Conservation (phyloP, 805 yeast genomes). For the Yamadazyma tumulicola region DNA sequence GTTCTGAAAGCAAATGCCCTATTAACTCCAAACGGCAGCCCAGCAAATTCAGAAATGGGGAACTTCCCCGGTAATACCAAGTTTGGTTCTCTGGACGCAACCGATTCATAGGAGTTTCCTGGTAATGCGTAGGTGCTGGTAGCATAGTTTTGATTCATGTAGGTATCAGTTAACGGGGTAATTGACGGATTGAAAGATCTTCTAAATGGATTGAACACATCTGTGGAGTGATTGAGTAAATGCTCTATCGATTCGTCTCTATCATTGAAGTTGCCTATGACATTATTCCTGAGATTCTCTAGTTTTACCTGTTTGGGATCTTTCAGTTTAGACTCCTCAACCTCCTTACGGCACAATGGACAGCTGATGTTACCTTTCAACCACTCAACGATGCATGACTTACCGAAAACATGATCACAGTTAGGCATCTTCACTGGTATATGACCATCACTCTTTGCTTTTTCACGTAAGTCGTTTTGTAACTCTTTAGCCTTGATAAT, state of each 20-base stretch:
- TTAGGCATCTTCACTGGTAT: conserved; percentile 39
- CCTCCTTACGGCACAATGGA: conserved; percentile 40
- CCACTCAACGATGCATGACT: conserved; percentile 41
- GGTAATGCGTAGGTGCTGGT: conserved; percentile 7
- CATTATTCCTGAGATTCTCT: conserved; percentile 12
- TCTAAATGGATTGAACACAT: conserved; percentile 35
- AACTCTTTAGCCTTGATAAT: conserved; percentile 4
- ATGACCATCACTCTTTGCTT: conserved; percentile 19
- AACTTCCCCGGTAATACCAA: conserved; percentile 28
- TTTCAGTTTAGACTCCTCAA: conserved; percentile 21
- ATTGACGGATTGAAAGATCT: conserved; percentile 32
- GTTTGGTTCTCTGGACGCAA: conserved; percentile 18
- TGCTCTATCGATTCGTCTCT: conserved; percentile 20
- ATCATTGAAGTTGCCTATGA: conserved; percentile 12
- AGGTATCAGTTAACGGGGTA: conserved; percentile 39
- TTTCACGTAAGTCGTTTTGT: conserved; percentile 11
- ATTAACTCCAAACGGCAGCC: not conserved
- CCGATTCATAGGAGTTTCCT: conserved; percentile 6
- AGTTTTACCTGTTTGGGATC: conserved; percentile 15
- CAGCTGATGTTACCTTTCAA: conserved; percentile 36
- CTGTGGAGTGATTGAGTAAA: conserved; percentile 27
- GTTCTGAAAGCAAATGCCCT: conserved; percentile 3
- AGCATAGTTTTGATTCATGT: conserved; percentile 32
- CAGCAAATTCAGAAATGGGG: conserved; percentile 20
- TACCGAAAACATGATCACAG: conserved; percentile 41